Evolutionary conservation across 345 rosid species (phyloP), one percentile per base, ranked within the genome.

Genomic region (Eucalyptus leucophloia): DNA sequence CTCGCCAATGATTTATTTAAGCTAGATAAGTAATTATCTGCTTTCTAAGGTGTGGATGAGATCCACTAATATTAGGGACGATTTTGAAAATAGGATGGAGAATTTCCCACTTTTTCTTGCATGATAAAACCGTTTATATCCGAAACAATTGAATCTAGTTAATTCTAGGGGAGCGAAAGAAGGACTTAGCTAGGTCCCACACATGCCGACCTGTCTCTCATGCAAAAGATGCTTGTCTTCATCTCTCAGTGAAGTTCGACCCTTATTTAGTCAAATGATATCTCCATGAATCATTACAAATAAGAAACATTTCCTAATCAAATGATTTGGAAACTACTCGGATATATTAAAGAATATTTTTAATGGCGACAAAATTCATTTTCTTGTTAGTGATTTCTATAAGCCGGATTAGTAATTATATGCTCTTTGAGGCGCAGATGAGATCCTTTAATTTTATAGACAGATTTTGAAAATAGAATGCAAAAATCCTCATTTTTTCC

Each of bases 351-450:
- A 53, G 58, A 53, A 1, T 53, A 21, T 53, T 53, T 53, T 53
- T 53, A 53, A 53, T 24, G 30, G 7, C 1, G 1, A 10, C 13
- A 24, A 56, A 11, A 56, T 56, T 24, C 62, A 56, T 56, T 56
- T 56, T 56, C 62, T 23, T 11, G 1, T 53, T 19, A 53, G 58
- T 4, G 58, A 53, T 21, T 53, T 53, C 2, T 21, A 21, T 23
- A 24, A 56, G 6, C 1, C 6, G 3, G 3, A 56, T 24, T 56
- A 56, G 62, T 56, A 56, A 56, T 56, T 56, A 56, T 24, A 0
- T 56, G 0, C 30, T 56, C 11, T 56, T 1, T 5, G 6, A 56
- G 30, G 30, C 2, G 12, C 0, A 0, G 1, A 53, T 53, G 58
- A 53, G 10, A 53, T 53, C 24, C 58, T 19, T 3, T 53, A 53